Percentiles rank a stretch among this genome's conserved stretches.
These are phyloP conservation scores for Alectoria sarmentosa DNA, from an alignment of 495 filamentous ascomycete species.

Conservation along the genomic window DNA sequence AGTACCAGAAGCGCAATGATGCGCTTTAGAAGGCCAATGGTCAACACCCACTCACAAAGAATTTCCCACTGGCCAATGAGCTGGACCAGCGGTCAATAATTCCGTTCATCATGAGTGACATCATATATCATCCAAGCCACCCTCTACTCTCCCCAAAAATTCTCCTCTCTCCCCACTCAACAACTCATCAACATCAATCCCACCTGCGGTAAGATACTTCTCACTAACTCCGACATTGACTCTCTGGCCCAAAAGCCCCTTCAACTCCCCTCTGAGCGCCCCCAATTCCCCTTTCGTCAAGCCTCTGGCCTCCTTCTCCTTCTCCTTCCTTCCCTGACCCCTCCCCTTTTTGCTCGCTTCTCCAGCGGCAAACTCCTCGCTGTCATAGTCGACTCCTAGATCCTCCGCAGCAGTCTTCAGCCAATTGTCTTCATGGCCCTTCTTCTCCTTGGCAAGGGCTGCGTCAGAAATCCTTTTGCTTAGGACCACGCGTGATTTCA, in stretches of 20 bases:
- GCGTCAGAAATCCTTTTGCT: conserved; percentile 82
- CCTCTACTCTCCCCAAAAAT: conserved; percentile 59
- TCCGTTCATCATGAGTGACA: background rate
- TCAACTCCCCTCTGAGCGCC: conserved; percentile 54
- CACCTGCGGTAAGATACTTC: conserved; percentile 73
- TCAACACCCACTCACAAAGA: too few relatives aligned
- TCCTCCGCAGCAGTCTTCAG: conserved; percentile 80
- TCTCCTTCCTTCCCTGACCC: conserved; percentile 63
- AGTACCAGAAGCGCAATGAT: background rate
- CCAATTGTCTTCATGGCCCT: conserved; percentile 76
- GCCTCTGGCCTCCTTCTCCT: conserved; percentile 60
- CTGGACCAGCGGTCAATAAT: background rate
- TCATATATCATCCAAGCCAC: conserved; percentile 4
- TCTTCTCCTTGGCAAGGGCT: conserved; percentile 76
- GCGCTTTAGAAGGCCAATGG: background rate
- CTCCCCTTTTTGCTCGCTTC: conserved; percentile 55
- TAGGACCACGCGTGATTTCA: conserved; percentile 66
- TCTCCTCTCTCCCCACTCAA: conserved; percentile 46
- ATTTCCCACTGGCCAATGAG: background rate
- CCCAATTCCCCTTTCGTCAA: conserved; percentile 66
- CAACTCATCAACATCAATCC: conserved; percentile 74
- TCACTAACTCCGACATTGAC: conserved; percentile 91
- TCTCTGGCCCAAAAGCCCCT: conserved; percentile 58
- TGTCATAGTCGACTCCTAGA: conserved; percentile 88
- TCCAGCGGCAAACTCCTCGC: conserved; percentile 64